Evolutionary conservation across 768 basidiomycete species (phyloP).

Genomic region (Boletus vinaceobasis): DNA sequence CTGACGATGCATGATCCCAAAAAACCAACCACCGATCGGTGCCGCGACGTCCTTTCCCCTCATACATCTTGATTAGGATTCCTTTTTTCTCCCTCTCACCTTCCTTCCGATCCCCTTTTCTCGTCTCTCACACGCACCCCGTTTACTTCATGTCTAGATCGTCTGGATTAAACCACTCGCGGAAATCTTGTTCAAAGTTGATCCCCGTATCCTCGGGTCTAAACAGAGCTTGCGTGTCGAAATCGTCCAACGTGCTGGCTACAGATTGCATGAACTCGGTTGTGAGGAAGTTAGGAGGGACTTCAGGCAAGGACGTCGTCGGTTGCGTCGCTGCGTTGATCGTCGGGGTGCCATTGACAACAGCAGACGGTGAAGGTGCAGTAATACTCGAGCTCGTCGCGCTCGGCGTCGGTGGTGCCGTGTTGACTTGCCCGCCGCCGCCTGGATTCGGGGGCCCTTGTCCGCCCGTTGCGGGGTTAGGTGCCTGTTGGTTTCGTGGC

Average conservation of each 20-base stretch:
- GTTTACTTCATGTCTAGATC: slow-evolving; percentile 30
- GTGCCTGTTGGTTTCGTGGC: slow-evolving; percentile 39
- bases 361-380: slow-evolving; percentile 37
- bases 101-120: background rate
- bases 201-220: slow-evolving; percentile 43
- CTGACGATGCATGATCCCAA: slow-evolving; percentile 11
- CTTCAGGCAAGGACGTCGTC: slow-evolving; percentile 25
- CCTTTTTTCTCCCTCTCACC: background rate
- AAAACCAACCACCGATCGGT: slow-evolving; percentile 4
- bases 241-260: slow-evolving; percentile 38
- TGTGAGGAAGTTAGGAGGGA: slow-evolving; percentile 21
- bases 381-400: slow-evolving; percentile 32
- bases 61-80: slow-evolving; percentile 4
- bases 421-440: slow-evolving; percentile 24
- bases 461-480: slow-evolving; percentile 25
- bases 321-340: slow-evolving; percentile 26
- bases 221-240: slow-evolving; percentile 38
- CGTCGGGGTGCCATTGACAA: slow-evolving; percentile 31
- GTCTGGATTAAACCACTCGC: slow-evolving; percentile 70
- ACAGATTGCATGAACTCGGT: slow-evolving; percentile 47
- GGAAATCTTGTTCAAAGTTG: slow-evolving; percentile 72
- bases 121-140: background rate
- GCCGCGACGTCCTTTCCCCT: background rate
- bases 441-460: slow-evolving; percentile 20
- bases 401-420: slow-evolving; percentile 38